A percentile compares a stretch with the other conserved stretches of the same genome.
Evolutionary conservation across 257 asterid genomes (phyloP).

Genomic region (Hygrophila difformis): DNA sequence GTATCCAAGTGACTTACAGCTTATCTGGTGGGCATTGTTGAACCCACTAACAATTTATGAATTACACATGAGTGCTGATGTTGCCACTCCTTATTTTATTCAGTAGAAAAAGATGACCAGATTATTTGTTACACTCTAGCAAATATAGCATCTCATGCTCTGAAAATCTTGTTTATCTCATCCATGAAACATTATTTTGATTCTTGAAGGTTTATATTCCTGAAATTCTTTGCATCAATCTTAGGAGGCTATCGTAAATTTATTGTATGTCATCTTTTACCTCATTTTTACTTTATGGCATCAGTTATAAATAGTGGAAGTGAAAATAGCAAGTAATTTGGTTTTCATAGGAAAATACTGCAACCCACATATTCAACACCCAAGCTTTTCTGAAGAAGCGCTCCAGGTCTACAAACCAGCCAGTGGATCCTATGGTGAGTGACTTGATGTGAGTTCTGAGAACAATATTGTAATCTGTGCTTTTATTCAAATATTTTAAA

Average conservation of each 20-base stretch:
- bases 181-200: conserved; percentile 2
- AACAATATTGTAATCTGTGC: too few relatives aligned
- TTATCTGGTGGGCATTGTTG: conserved; percentile 61
- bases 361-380: conserved; percentile 72
- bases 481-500: neutral
- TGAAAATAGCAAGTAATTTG: neutral
- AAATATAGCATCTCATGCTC: too few relatives aligned
- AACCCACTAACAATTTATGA: conserved; percentile 14
- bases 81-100: too few relatives aligned
- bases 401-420: conserved; percentile 83
- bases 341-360: conserved; percentile 67
- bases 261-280: conserved; percentile 53
- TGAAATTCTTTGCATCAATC: conserved; percentile 82
- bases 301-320: too few relatives aligned
- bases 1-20: conserved; percentile 67
- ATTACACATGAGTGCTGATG: too few relatives aligned
- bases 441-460: conserved; percentile 5
- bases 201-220: conserved; percentile 74
- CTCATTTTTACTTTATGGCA: conserved; percentile 12
- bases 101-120: too few relatives aligned
- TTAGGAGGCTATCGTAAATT: conserved; percentile 97
- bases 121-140: too few relatives aligned
- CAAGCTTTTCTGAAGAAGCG: conserved; percentile 94
- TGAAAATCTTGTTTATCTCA: too few relatives aligned
- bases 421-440: conserved; percentile 87